Conservation (phyloP, 495 filamentous ascomycete genomes). For the Lophium mytilinum region DNA sequence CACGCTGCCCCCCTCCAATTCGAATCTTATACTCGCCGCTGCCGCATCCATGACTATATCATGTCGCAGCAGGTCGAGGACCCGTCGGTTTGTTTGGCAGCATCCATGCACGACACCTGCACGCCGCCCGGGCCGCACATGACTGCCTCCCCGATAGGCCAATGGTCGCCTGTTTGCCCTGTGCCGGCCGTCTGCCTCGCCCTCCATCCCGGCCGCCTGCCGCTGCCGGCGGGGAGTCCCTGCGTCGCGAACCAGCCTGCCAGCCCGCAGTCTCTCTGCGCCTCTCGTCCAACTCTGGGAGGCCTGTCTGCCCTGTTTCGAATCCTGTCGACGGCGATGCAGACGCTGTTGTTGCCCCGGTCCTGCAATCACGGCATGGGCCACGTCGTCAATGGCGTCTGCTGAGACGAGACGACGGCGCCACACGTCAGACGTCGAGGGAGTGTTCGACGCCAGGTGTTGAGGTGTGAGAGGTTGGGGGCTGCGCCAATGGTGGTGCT, state of each 20-base stretch:
- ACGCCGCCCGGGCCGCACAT: constrained; percentile 19
- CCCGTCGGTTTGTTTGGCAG: constrained; percentile 14
- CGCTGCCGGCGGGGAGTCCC: constrained; percentile 12
- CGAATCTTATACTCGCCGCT: neutral
- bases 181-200: constrained; percentile 17
- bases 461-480: no score
- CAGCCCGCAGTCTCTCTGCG: constrained; percentile 9
- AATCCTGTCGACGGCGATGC: constrained; percentile 9
- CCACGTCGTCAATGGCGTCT: constrained; percentile 14
- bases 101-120: constrained; percentile 24
- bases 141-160: constrained; percentile 23
- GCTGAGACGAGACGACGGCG: neutral
- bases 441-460: no score
- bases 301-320: constrained; percentile 14
- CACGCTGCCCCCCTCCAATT: neutral
- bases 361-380: constrained; percentile 16
- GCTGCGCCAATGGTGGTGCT: no score
- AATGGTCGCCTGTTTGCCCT: constrained; percentile 14
- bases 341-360: neutral
- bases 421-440: no score
- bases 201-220: constrained; percentile 3
- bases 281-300: constrained; percentile 14
- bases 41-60: no score
- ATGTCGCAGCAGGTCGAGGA: neutral
- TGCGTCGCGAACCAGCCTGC: constrained; percentile 16